These are phyloP conservation scores for Cyclotella kingstonii DNA, from an alignment of 108 stramenopile genomes.

Conservation along the genomic window DNA sequence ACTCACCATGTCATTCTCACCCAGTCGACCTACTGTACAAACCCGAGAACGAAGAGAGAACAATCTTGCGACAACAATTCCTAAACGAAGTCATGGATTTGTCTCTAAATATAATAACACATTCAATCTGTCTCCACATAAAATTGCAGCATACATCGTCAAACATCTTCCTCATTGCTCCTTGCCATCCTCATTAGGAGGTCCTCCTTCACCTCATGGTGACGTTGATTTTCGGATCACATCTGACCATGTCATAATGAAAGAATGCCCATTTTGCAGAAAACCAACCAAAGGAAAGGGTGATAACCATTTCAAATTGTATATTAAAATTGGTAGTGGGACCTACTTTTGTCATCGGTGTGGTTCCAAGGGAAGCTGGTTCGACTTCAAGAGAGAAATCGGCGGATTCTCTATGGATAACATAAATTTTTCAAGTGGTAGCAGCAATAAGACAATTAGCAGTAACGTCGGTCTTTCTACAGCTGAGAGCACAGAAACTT, in stretches of 20 bases:
- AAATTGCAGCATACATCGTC: constrained; percentile 52
- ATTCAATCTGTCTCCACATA: constrained; percentile 52
- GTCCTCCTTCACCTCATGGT: too few relatives aligned
- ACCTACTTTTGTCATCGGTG: constrained; percentile 95
- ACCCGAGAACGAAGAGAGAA: too few relatives aligned
- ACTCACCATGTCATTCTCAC: too few relatives aligned
- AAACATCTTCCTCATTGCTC: constrained; percentile 24
- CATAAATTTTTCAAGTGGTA: too few relatives aligned
- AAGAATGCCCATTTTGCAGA: constrained; percentile 79
- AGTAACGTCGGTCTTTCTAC: background rate
- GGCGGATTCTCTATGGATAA: constrained; percentile 44
- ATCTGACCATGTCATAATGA: constrained; percentile 60
- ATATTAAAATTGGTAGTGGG: constrained; percentile 63
- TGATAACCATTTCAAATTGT: constrained; percentile 73
- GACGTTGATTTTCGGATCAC: constrained; percentile 49
- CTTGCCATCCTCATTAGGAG: background rate
- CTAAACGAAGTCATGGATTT: constrained; percentile 55
- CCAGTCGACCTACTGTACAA: too few relatives aligned
- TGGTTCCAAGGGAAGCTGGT: constrained; percentile 87
- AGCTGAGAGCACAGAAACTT: constrained; percentile 10
- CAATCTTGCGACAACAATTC: constrained; percentile 7
- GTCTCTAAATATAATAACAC: constrained; percentile 72
- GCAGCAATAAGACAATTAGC: background rate
- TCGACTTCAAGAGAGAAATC: constrained; percentile 81
- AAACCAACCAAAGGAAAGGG: constrained; percentile 69